A percentile compares a stretch with the other conserved stretches of the same genome.
Conservation (phyloP, 805 yeast genomes). For the Pichia exigua region DNA sequence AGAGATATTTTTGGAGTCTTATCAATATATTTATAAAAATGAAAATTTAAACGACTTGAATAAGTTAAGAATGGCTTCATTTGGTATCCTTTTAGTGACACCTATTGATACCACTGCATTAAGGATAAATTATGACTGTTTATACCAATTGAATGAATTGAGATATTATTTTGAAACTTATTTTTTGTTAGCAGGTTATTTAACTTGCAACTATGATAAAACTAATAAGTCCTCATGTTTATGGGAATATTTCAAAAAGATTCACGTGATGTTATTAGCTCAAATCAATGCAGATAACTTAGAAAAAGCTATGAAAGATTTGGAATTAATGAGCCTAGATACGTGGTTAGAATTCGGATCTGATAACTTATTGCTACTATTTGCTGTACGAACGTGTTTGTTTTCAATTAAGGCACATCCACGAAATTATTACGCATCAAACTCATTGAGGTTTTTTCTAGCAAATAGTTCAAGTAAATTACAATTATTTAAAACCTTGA, state of each 20-base stretch:
- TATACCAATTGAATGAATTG: not conserved
- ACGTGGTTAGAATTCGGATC: not conserved
- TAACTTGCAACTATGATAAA: constrained; percentile 21
- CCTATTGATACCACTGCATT: constrained; percentile 25
- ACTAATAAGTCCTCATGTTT: constrained; percentile 30
- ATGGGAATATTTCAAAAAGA: constrained; percentile 24
- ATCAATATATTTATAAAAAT: constrained; percentile 5
- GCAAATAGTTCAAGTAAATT: not conserved
- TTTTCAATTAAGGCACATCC: constrained; percentile 34
- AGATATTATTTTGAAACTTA: not conserved
- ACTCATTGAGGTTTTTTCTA: constrained; percentile 24
- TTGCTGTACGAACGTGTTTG: constrained; percentile 17
- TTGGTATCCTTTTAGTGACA: constrained; percentile 22
- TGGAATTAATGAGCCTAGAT: not conserved
- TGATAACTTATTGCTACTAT: not conserved
- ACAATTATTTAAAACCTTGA: not conserved
- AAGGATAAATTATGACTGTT: constrained; percentile 4
- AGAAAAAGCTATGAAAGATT: not conserved
- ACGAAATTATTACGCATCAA: constrained; percentile 42
- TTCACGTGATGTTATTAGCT: not conserved
- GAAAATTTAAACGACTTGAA: not conserved
- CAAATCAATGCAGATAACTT: not conserved
- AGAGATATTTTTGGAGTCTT: constrained; percentile 17
- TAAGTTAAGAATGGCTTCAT: constrained; percentile 11
- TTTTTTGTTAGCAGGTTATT: constrained; percentile 8